Evolutionary conservation across 2,329 filamentous ascomycete genomes (phyloP).

Genomic region (Exutisphaerella laricina): DNA sequence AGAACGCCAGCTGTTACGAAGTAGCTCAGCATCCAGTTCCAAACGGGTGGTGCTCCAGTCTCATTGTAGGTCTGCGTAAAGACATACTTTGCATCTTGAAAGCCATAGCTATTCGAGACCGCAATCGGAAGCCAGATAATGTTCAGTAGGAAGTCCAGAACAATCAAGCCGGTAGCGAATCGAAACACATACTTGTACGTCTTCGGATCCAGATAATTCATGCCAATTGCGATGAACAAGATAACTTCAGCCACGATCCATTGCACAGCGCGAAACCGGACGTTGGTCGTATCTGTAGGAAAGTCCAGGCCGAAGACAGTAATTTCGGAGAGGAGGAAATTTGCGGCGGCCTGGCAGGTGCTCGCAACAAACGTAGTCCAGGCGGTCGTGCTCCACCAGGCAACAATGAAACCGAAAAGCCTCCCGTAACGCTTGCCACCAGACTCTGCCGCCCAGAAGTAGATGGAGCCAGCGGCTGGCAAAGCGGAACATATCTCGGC

Average conservation of each 20-base stretch:
- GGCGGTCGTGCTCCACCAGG: constrained; percentile 59
- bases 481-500: constrained; percentile 57
- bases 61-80: constrained; percentile 57
- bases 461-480: constrained; percentile 55
- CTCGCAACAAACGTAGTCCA: constrained; percentile 49
- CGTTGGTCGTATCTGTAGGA: constrained; percentile 46
- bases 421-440: constrained; percentile 52
- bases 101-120: constrained; percentile 51
- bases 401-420: constrained; percentile 56
- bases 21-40: constrained; percentile 60
- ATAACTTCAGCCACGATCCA: constrained; percentile 51
- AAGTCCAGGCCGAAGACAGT: constrained; percentile 54
- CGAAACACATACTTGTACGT: constrained; percentile 49
- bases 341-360: constrained; percentile 35
- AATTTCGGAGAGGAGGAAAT: constrained; percentile 46
- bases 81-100: constrained; percentile 54
- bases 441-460: constrained; percentile 57
- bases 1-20: constrained; percentile 56
- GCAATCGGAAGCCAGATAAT: constrained; percentile 58
- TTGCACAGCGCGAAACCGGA: constrained; percentile 56
- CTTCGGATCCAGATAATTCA: constrained; percentile 37
- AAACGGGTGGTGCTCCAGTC: constrained; percentile 46
- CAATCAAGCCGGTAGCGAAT: constrained; percentile 46
- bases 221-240: constrained; percentile 38
- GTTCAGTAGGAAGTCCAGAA: constrained; percentile 56